Evolutionary conservation across 345 rosid species (phyloP).

Genomic region (Pistacia vera): DNA sequence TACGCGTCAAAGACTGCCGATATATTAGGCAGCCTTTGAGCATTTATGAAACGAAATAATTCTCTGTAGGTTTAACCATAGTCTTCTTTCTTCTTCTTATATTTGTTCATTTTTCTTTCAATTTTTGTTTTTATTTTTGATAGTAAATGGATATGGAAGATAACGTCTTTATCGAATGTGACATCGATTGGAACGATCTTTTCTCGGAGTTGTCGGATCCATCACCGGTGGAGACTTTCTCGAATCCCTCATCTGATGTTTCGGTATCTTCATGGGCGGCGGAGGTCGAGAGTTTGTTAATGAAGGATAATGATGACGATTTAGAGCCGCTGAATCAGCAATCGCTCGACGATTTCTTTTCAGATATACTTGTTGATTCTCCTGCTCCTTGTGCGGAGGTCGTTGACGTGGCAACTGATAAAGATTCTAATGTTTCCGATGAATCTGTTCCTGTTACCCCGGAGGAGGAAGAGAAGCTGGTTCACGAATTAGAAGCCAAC

Average conservation of each 20-base stretch:
- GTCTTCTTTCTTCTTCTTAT: too few relatives aligned
- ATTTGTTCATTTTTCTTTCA: too few relatives aligned
- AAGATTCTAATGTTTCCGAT: slow-evolving; percentile 22
- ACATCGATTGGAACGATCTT: slow-evolving; percentile 33
- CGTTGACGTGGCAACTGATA: slow-evolving; percentile 17
- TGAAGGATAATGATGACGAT: slow-evolving; percentile 43
- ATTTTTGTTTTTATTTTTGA: neutral
- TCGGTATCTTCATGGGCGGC: slow-evolving; percentile 41
- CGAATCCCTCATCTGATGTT: slow-evolving; percentile 29
- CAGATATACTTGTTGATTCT: slow-evolving; percentile 46
- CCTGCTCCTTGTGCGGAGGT: slow-evolving; percentile 24
- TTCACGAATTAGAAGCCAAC: slow-evolving; percentile 21
- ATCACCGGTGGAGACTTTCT: neutral
- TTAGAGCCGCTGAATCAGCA: slow-evolving; percentile 24
- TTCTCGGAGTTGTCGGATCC: slow-evolving; percentile 17
- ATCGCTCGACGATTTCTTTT: slow-evolving; percentile 35
- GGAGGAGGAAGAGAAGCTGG: slow-evolving; percentile 9
- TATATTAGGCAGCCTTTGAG: too few relatives aligned
- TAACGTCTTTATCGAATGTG: slow-evolving; percentile 24
- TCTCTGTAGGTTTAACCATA: too few relatives aligned
- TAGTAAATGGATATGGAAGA: neutral
- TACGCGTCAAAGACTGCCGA: neutral
- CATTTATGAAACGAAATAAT: too few relatives aligned
- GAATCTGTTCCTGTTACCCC: neutral
- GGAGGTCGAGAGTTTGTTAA: slow-evolving; percentile 50